These are phyloP conservation scores for Penicillium brevicompactum DNA, from an alignment of 2,329 filamentous ascomycete species.

Conservation along the genomic window DNA sequence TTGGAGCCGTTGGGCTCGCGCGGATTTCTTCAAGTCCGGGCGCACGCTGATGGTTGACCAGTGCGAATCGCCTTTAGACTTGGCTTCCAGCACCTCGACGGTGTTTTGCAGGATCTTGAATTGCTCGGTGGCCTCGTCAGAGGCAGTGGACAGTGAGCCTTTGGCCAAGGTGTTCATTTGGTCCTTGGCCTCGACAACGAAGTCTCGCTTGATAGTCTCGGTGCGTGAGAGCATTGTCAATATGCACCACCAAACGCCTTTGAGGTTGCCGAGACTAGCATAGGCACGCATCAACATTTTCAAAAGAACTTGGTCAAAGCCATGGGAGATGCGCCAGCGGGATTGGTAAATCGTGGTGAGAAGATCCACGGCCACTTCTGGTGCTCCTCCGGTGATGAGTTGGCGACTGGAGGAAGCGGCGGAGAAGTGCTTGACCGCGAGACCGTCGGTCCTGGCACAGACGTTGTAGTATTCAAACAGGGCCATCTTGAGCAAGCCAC, in stretches of 20 bases:
- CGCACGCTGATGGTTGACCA: slow-evolving; percentile 8
- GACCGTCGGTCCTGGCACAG: slow-evolving; percentile 33
- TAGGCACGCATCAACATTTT: slow-evolving; percentile 43
- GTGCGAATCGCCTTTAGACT: slow-evolving; percentile 8
- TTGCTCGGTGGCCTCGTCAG: background rate
- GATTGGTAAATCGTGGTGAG: slow-evolving; percentile 41
- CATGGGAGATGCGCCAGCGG: slow-evolving; percentile 33
- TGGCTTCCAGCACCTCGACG: slow-evolving; percentile 9
- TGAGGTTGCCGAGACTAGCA: slow-evolving; percentile 28
- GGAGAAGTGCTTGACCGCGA: slow-evolving; percentile 42
- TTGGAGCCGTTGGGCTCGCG: slow-evolving; percentile 1
- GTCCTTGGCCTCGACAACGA: slow-evolving; percentile 35
- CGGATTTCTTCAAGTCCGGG: slow-evolving; percentile 4
- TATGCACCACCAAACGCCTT: slow-evolving; percentile 46
- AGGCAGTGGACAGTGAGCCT: background rate
- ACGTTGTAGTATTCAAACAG: slow-evolving; percentile 44
- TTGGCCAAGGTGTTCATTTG: background rate
- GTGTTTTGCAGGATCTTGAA: slow-evolving; percentile 1
- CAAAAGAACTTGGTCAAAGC: slow-evolving; percentile 41
- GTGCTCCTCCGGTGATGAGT: slow-evolving; percentile 29
- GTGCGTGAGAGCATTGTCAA: slow-evolving; percentile 38
- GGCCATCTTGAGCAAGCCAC: slow-evolving; percentile 36
- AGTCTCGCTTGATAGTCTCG: slow-evolving; percentile 32
- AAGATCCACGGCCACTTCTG: slow-evolving; percentile 35
- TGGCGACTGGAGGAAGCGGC: slow-evolving; percentile 30